Evolutionary conservation across 148 eudicot species (phyloP).

Genomic region (Camellia sinensis): DNA sequence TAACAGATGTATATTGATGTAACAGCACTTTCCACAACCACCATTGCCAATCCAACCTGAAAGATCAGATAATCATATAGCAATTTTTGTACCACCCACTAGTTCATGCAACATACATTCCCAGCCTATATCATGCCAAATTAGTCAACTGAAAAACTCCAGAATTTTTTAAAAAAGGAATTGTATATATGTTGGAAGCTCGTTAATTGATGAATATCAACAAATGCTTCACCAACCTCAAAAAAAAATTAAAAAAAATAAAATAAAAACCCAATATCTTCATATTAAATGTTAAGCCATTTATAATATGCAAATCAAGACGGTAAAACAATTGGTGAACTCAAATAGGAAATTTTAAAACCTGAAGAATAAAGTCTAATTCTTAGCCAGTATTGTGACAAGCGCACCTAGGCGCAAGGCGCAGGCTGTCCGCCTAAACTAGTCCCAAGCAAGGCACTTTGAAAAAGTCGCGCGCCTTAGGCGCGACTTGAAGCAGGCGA

Average conservation of each 20-base stretch:
- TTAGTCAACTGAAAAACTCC: not conserved
- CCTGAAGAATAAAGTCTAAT: not conserved
- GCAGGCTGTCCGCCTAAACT: no score
- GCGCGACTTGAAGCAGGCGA: no score
- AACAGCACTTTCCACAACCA: conserved; percentile 89
- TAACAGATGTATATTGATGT: conserved; percentile 89
- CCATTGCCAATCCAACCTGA: conserved; percentile 93
- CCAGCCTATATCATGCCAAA: not conserved
- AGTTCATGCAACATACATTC: not conserved
- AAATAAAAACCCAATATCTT: not conserved
- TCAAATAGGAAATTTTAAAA: not conserved
- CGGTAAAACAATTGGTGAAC: not conserved
- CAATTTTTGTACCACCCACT: no score
- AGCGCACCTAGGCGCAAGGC: no score
- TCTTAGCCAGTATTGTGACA: no score
- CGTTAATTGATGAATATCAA: not conserved
- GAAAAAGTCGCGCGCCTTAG: no score
- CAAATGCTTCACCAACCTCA: no score
- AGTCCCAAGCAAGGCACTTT: no score
- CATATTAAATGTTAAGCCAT: not conserved
- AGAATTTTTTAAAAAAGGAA: not conserved
- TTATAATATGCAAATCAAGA: not conserved
- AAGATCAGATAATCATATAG: not conserved
- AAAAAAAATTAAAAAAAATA: not conserved
- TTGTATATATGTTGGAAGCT: no score